Evolutionary conservation across 495 filamentous ascomycete genomes (phyloP).

Genomic region (Lasiosphaeris hirsuta): DNA sequence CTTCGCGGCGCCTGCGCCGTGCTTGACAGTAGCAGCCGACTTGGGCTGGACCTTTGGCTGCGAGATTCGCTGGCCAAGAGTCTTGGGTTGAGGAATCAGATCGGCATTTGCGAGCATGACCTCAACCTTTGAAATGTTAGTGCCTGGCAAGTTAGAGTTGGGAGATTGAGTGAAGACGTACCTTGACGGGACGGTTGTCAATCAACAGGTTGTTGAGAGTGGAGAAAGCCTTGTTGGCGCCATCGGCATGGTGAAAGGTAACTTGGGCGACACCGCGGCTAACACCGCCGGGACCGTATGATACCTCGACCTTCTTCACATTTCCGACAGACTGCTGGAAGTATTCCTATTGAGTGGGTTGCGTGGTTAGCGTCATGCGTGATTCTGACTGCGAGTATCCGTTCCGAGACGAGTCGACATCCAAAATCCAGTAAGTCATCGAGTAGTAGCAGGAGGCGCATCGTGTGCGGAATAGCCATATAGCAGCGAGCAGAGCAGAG

Average conservation of each 20-base stretch:
- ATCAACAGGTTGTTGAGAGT: slow-evolving; percentile 84
- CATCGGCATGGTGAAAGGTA: slow-evolving; percentile 68
- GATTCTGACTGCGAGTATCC: slow-evolving; percentile 13
- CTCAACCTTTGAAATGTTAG: slow-evolving; percentile 63
- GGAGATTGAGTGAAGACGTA: slow-evolving; percentile 32
- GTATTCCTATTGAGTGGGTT: slow-evolving; percentile 75
- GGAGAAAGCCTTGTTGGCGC: slow-evolving; percentile 75
- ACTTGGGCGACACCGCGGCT: slow-evolving; percentile 80
- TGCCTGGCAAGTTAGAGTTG: background rate
- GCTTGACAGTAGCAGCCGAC: slow-evolving; percentile 71
- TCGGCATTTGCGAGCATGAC: slow-evolving; percentile 76
- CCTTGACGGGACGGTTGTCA: slow-evolving; percentile 88
- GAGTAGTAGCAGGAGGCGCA: background rate
- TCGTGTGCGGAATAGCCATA: slow-evolving; percentile 2
- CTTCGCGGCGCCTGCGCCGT: slow-evolving; percentile 34
- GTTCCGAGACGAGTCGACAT: slow-evolving; percentile 21
- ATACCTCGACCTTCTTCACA: slow-evolving; percentile 82
- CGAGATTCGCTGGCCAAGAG: slow-evolving; percentile 82
- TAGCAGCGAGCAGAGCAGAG: slow-evolving; percentile 39
- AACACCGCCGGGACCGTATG: slow-evolving; percentile 84
- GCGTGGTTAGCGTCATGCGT: slow-evolving; percentile 36
- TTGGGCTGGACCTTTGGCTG: slow-evolving; percentile 78
- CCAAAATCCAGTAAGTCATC: slow-evolving; percentile 11
- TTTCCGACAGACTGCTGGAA: slow-evolving; percentile 84
- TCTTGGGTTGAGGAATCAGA: slow-evolving; percentile 61